Evolutionary conservation across 2,329 filamentous ascomycete species (phyloP), one percentile per base, ranked within the genome.

Genomic region (Metarhizium sp.): DNA sequence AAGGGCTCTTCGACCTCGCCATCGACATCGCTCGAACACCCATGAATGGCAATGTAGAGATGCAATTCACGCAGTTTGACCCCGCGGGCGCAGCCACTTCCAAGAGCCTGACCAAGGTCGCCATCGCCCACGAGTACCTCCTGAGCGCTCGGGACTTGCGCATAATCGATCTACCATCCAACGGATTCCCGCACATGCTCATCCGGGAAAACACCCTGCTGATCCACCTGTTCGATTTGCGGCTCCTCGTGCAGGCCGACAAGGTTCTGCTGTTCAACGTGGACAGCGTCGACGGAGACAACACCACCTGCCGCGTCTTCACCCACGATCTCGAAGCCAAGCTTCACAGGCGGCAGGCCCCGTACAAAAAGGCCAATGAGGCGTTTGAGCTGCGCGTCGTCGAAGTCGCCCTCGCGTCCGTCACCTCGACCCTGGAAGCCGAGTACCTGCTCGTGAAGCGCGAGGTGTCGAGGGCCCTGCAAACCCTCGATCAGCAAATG

Each of bases 341-440:
- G 50, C 50, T 68, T 16, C 60, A 58, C 2, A 59, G 57, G 1
- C 50, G 62, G 6, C 20, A 34, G 36, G 34, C 8, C 30, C 11
- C 25, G 20, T 3, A 6, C 11, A 42, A 18, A 14, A 25, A 50
- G 59, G 13, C 59, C 53, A 13, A 58, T 64, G 29, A 67, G 8
- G n/a, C 67, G 0, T 72, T 66, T 55, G 69, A 72, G 58, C 58
- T 70, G 11, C 66, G 67, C 11, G 66, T 68, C 1, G 58, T 71
- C 2, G 69, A 71, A 53, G 65, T 67, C 6, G 69, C 68, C 6
- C 58, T 71, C 6, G 61, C 68, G 10, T 64, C 69, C 0, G 67
- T 67, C 2, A 65, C 67, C 8, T 67, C 67, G 0, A 62, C 60
- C 1, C 63, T 71, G 1, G 68, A 69, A 53, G 67, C 68, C 0